A percentile compares a stretch with the other conserved stretches of the same genome.
Conservation (phyloP, 2,329 filamentous ascomycete genomes). For the Diaporthe ilicicola region DNA sequence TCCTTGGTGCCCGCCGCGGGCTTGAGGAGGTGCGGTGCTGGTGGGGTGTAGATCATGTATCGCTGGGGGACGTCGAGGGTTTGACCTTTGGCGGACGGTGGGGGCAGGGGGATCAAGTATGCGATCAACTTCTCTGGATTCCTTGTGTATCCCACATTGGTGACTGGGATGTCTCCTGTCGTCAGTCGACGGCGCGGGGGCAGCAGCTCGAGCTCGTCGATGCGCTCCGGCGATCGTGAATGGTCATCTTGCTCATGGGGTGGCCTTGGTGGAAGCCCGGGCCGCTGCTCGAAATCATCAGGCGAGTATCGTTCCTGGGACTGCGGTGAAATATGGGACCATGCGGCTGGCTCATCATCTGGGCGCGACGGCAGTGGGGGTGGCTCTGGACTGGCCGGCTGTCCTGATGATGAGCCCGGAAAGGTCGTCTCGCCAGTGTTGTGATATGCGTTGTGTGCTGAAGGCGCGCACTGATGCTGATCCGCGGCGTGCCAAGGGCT, state of each 20-base stretch:
- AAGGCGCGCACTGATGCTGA: neutral
- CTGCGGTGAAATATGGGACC: neutral
- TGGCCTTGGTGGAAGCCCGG: neutral
- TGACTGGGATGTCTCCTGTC: conserved; percentile 19
- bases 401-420: neutral
- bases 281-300: neutral
- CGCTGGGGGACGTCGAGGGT: conserved; percentile 12
- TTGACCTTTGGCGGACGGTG: neutral
- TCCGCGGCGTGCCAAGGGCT: neutral
- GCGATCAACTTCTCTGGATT: conserved; percentile 3
- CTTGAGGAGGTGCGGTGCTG: conserved; percentile 23
- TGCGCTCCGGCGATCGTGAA: neutral
- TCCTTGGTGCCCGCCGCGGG: neutral
- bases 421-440: neutral
- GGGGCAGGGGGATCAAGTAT: conserved; percentile 19
- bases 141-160: neutral
- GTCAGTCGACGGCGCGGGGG: conserved; percentile 25
- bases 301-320: neutral
- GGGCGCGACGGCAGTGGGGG: neutral
- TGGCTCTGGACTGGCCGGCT: neutral
- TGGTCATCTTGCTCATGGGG: neutral
- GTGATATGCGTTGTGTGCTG: neutral
- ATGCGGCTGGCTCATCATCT: neutral
- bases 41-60: conserved; percentile 27
- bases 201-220: neutral